Conservation (phyloP, 139 green algal species). For the Chlamydomonas schloesseri region DNA sequence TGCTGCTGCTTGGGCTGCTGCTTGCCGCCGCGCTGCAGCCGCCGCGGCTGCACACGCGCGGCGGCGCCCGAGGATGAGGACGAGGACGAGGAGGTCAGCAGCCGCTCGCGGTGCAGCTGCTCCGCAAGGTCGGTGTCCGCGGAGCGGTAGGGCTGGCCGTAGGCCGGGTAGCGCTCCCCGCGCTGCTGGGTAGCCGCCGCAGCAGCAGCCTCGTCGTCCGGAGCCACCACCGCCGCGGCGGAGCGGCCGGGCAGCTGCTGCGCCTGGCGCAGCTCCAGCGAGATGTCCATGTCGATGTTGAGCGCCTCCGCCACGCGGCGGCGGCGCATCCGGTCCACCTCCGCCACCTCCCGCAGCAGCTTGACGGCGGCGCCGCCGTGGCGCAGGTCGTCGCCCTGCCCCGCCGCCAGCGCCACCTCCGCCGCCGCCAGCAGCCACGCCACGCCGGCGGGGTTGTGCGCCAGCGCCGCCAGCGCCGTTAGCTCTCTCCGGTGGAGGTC, state of each 20-base stretch:
- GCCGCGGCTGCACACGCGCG: neutral
- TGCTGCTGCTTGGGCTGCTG: neutral
- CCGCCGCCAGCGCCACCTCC: neutral
- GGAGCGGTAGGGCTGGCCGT: neutral
- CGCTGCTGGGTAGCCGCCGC: neutral
- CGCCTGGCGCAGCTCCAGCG: too few species aligned
- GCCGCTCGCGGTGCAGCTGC: neutral
- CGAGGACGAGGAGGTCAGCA: neutral
- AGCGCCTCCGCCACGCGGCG: neutral
- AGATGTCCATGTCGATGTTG: neutral
- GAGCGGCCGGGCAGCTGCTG: too few species aligned
- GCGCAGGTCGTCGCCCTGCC: neutral
- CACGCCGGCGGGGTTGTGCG: neutral
- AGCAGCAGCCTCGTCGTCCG: too few species aligned
- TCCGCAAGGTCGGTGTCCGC: too few species aligned
- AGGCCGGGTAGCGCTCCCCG: neutral
- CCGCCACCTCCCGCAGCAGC: neutral
- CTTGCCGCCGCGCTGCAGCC: neutral
- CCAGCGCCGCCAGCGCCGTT: neutral
- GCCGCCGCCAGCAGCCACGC: constrained; percentile 9
- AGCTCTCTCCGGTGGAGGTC: neutral
- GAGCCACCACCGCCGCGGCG: too few species aligned
- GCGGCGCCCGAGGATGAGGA: neutral
- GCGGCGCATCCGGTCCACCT: neutral
- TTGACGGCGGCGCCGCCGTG: neutral